Conservation (phyloP, 306 rosid genomes). For the Acacia confusa region DNA sequence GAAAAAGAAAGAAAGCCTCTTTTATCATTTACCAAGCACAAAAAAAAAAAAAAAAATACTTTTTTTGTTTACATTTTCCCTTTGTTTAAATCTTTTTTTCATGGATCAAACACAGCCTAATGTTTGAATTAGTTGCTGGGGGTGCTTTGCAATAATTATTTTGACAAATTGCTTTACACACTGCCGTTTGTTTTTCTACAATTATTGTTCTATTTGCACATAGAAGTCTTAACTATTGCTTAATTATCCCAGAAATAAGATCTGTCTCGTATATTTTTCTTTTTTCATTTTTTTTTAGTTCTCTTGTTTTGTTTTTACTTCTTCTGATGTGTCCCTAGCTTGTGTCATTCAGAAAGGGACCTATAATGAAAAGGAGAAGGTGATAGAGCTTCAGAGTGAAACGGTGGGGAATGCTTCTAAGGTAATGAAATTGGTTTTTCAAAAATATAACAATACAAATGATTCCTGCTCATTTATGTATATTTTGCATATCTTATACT, state of each 20-base stretch:
- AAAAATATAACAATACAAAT: constrained; percentile 8
- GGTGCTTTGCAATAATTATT: background rate
- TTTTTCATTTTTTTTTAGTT: background rate
- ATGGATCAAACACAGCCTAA: no score
- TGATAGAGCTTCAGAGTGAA: constrained; percentile 70
- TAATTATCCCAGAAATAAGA: background rate
- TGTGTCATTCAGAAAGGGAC: constrained; percentile 67
- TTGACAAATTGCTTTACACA: background rate
- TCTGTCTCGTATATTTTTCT: background rate
- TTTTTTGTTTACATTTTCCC: no score
- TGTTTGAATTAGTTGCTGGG: constrained; percentile 13
- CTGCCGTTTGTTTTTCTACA: background rate
- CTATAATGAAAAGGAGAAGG: constrained; percentile 56
- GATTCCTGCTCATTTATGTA: constrained; percentile 9
- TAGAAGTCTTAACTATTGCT: background rate
- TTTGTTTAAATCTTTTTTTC: no score
- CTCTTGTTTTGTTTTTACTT: background rate
- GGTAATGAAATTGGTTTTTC: constrained; percentile 50
- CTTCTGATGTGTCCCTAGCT: constrained; percentile 10
- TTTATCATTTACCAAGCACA: background rate
- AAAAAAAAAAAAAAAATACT: no score
- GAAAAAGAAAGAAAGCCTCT: no score
- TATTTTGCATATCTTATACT: constrained; percentile 1
- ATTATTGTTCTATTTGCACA: background rate
- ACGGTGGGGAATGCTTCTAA: constrained; percentile 83